Conservation (phyloP, 106 monocot genomes). For the Dioscorea zingiberensis region DNA sequence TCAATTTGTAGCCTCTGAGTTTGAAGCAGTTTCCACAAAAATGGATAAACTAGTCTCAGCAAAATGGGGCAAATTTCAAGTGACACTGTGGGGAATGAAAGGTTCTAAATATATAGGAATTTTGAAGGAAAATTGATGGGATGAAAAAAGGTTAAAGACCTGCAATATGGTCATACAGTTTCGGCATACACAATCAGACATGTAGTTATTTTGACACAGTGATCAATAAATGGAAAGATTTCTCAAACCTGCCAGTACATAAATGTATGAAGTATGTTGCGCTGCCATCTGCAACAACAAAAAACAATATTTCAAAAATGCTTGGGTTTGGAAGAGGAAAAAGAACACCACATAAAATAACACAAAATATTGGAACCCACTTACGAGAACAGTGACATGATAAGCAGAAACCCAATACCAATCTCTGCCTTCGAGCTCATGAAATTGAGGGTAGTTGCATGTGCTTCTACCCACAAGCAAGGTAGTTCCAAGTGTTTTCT, state of each 20-base stretch:
- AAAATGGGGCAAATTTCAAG: no score
- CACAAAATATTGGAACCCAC: constrained; percentile 10
- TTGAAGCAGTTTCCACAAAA: no score
- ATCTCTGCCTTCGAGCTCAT: constrained; percentile 80
- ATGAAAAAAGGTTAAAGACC: no score
- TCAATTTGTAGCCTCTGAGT: no score
- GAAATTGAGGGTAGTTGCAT: constrained; percentile 50
- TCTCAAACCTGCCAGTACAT: constrained; percentile 91
- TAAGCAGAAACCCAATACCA: constrained; percentile 72
- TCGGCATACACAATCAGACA: no score
- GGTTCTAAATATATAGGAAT: no score
- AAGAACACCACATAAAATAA: background rate
- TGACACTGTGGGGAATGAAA: no score
- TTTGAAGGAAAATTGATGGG: no score
- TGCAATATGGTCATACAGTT: no score
- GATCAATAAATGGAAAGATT: no score
- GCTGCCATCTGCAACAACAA: constrained; percentile 69
- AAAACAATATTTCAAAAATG: background rate
- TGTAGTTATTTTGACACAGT: no score
- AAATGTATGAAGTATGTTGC: constrained; percentile 77
- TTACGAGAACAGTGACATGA: constrained; percentile 86
- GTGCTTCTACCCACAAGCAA: constrained; percentile 80
- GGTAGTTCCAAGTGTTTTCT: constrained; percentile 80
- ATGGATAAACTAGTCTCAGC: no score
- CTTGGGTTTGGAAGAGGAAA: background rate